Base-by-base conservation (phyloP, 768 basidiomycete genomes). In the Rhizopogon vulgaris region DNA sequence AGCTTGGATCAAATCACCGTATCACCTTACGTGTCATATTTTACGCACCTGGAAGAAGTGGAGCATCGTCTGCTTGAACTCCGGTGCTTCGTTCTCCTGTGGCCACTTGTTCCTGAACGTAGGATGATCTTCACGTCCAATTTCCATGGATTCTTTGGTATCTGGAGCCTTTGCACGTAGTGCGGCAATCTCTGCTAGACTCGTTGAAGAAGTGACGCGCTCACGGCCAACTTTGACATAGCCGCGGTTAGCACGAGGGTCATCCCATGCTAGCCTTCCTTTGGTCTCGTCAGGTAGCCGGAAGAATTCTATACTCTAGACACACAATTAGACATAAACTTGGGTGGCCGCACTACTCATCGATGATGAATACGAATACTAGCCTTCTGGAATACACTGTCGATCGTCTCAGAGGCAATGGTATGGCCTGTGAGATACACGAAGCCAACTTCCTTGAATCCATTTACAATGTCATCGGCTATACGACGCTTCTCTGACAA, bases 131-230 rank as follows among this genome's bases (percentile, higher is more conserved):
- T 94, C 90, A 24, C 86, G 77, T 28, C 92, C 90, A 41, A 94
- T 92, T 66, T 94, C 91, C 83, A 94, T 90, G 7, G 82, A 74
- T 66, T 94, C 90, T 67, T 91, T 90, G 69, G 70, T 82, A 63
- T 91, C 90, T 0, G 91, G 90, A 0, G 90, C 82, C 53, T 80
- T 82, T 52, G 70, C 73, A n/a, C 91, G 82, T 18, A 93, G 70
- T 40, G 75, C 66, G 41, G 83, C 84, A 58, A 94, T 92, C 69
- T 90, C 89, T 15, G 73, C 67, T 9, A 81, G 75, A 66, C 90
- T 80, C 14, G 3, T 0, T 30, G 76, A 71, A 24, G 84, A 83
- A 0, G 87, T 88, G 27, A 90, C 85, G 32, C 86, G 84, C 66
- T 94, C 92, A 17, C 91, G 79, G 15, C 91, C 91, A 37, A 87